Evolutionary conservation across 1,284 basidiomycete species (phyloP).

Genomic region (Puccinia horiana): DNA sequence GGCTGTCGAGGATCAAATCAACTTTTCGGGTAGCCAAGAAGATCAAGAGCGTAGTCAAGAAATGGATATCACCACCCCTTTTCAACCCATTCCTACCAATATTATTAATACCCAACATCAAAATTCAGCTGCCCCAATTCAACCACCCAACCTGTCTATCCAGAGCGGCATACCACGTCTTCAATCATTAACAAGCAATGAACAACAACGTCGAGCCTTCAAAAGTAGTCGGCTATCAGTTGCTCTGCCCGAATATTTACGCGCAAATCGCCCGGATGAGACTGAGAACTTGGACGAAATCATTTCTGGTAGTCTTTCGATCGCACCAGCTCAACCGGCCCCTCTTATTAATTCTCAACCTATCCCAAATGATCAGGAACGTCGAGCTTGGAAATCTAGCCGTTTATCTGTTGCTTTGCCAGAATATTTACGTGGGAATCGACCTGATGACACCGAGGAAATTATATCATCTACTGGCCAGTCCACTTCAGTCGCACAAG

Average conservation of each 20-base stretch:
- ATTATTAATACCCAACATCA: neutral
- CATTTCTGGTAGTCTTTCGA: neutral
- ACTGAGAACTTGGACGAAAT: slow-evolving; percentile 31
- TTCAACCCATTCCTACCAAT: neutral
- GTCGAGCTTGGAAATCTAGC: slow-evolving; percentile 17
- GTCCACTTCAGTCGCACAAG: neutral
- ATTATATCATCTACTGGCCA: neutral
- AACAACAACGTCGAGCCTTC: neutral
- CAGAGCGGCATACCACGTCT: slow-evolving; percentile 19
- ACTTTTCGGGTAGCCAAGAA: neutral
- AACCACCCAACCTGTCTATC: neutral
- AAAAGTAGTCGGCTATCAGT: slow-evolving; percentile 34
- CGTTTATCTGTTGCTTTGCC: slow-evolving; percentile 39
- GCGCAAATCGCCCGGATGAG: slow-evolving; percentile 8
- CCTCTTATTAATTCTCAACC: neutral
- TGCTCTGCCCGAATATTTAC: slow-evolving; percentile 34
- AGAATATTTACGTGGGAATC: slow-evolving; percentile 18
- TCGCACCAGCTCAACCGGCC: neutral
- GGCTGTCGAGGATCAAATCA: neutral
- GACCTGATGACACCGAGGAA: slow-evolving; percentile 21
- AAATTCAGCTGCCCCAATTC: neutral
- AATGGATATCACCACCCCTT: slow-evolving; percentile 26
- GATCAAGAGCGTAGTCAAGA: slow-evolving; percentile 15
- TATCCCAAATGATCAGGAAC: neutral
- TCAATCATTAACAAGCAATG: slow-evolving; percentile 2